Evolutionary conservation across 345 rosid genomes (phyloP), one percentile per base, ranked within the genome.

Genomic region (Bruguiera sexangula): DNA sequence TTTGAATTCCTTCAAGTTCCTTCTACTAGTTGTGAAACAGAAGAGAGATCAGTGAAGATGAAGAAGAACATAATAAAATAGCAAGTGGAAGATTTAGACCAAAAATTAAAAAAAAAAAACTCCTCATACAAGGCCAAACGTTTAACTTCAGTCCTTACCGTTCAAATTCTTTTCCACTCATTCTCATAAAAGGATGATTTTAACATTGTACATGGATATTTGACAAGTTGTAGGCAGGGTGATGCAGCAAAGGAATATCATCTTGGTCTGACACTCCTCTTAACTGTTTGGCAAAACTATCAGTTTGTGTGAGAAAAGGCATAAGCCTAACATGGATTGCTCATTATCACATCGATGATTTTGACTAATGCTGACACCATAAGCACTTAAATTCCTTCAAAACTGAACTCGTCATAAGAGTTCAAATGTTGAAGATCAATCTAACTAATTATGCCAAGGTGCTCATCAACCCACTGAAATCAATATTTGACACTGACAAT

Each of bases 1-100:
- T 69, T 73, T 65, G 43, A 37, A 27, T 65, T 34, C 67, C 70
- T n/a, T 13, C 68, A 57, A 72, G 22, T 66, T 59, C 66, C 62
- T 68, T 60, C 66, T 68, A 27, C 66, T 52, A 29, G 10, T 46
- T 8, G 8, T 64, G 7, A 52, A 52, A 52, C 24, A 69, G 18
- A 32, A 50, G 24, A 19, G 54, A 43, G 15, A 43, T 43, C 8
- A 16, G 21, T 18, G 29, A 46, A 24, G 11, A 43, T 37, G 67
- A 39, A 63, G 27, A 22, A 21, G 26, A 21, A 31, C 48, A 43
- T 11, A 46, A 5, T 29, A 24, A 43, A 57, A 29, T 27, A 63
- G 27, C 34, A 46, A 24, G 6, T 21, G 26, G 24, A 63, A 34
- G 19, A 63, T 22, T 43, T 5, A 0, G 19, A 26, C 4, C 29